Evolutionary conservation across 495 filamentous ascomycete genomes (phyloP).

Genomic region (Penicillium goetzii): DNA sequence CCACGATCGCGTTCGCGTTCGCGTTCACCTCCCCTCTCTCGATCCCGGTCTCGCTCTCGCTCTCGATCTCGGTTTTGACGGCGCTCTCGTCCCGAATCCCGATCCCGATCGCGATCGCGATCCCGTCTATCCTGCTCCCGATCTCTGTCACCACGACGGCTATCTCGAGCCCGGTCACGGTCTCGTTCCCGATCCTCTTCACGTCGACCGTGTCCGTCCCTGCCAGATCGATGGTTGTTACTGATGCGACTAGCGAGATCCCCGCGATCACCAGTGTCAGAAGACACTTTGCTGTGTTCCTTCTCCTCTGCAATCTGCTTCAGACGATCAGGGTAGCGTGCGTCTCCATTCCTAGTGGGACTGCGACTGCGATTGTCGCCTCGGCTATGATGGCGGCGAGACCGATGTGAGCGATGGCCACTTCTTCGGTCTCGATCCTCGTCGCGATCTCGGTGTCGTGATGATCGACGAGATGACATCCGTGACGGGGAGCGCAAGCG

Average conservation of each 20-base stretch:
- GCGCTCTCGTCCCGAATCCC: conserved; percentile 22
- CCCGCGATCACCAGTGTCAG: conserved; percentile 16
- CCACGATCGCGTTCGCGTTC: conserved; percentile 41
- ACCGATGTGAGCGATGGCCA: conserved; percentile 49
- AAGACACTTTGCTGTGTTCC: conserved; percentile 21
- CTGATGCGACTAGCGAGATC: conserved; percentile 34
- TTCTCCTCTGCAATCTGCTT: conserved; percentile 28
- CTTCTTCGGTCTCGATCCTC: conserved; percentile 46
- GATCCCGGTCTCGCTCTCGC: conserved; percentile 40
- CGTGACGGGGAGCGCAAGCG: conserved; percentile 57
- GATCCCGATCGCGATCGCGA: conserved; percentile 36
- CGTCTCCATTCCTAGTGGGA: conserved; percentile 35
- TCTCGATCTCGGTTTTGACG: conserved; percentile 43
- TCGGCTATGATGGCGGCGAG: conserved; percentile 54
- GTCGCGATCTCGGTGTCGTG: conserved; percentile 55
- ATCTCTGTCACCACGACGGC: conserved; percentile 26
- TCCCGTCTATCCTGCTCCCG: conserved; percentile 25
- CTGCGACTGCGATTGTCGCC: conserved; percentile 40
- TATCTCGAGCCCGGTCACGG: conserved; percentile 33
- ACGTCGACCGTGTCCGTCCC: conserved; percentile 47
- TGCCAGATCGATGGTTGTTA: conserved; percentile 38
- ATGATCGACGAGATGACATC: conserved; percentile 53
- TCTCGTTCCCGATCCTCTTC: conserved; percentile 38
- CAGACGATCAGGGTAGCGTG: conserved; percentile 31
- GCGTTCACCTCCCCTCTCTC: conserved; percentile 37